A percentile compares a stretch with the other conserved stretches of the same genome.
phyloP scores from a whole-genome alignment of 2,329 filamentous ascomycete species.

The Ramichloridium luteum region DNA sequence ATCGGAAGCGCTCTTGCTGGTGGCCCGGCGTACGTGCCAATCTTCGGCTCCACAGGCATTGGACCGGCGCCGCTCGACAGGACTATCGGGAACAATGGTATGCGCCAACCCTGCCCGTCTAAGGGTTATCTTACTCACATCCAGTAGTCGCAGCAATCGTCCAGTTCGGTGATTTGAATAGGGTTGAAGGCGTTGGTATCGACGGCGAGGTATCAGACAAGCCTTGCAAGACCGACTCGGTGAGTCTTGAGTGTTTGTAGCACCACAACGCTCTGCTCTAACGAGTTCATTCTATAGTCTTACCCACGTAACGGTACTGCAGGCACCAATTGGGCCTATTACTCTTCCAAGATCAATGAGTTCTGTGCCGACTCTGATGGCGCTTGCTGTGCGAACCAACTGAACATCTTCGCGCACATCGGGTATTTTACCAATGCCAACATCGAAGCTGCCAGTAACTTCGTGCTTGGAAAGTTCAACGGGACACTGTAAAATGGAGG shows the following conservation, averaged over 20 bases:
- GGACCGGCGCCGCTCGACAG: not conserved
- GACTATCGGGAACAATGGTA: not conserved
- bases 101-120: too few relatives aligned
- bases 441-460: not conserved
- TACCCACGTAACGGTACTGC: constrained; percentile 1
- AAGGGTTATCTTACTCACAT: too few relatives aligned
- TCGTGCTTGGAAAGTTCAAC: constrained; percentile 1
- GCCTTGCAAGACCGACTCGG: not conserved
- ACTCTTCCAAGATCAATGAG: not conserved
- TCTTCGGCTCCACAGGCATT: not conserved
- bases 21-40: not conserved
- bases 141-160: not conserved
- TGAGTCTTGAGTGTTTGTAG: too few relatives aligned
- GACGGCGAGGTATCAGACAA: constrained; percentile 1
- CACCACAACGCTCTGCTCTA: too few relatives aligned
- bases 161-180: constrained; percentile 1
- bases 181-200: not conserved
- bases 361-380: not conserved
- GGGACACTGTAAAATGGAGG: not conserved
- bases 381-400: not conserved
- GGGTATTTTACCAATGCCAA: not conserved
- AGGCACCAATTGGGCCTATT: not conserved
- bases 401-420: not conserved
- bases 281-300: not conserved
- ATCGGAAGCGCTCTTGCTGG: not conserved